Conservation (phyloP, 352 stramenopile species). For the Pythium utonaiense region DNA sequence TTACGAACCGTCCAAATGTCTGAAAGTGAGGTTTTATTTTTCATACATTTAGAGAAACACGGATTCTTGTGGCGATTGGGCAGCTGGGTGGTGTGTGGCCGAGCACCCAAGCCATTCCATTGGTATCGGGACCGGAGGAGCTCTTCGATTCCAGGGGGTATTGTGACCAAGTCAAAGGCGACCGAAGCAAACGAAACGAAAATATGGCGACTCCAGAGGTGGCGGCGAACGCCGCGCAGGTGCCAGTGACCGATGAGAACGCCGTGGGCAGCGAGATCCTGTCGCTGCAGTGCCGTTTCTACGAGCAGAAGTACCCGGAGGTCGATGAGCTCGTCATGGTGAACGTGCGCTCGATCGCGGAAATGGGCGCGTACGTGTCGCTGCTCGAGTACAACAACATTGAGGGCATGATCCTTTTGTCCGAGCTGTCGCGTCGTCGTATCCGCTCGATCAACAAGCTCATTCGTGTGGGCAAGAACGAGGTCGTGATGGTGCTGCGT, state of each 20-base stretch:
- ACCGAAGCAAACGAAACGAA: not conserved
- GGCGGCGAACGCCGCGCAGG: constrained; percentile 17
- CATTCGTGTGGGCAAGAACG: constrained; percentile 99
- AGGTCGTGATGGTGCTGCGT: constrained; percentile 99
- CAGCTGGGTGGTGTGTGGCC: constrained; percentile 1
- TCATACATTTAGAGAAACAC: constrained; percentile 11
- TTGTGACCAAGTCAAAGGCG: not conserved
- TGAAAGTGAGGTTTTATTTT: constrained; percentile 1
- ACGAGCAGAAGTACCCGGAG: constrained; percentile 94
- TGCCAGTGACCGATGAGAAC: constrained; percentile 38
- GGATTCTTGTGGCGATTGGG: constrained; percentile 14
- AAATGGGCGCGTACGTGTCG: constrained; percentile 99
- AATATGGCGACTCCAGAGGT: constrained; percentile 19
- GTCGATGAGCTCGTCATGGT: constrained; percentile 98
- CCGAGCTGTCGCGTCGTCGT: constrained; percentile 97
- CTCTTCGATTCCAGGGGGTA: not conserved
- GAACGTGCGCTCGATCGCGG: constrained; percentile 95
- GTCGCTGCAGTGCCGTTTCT: constrained; percentile 87
- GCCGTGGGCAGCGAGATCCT: constrained; percentile 62
- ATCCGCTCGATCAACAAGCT: constrained; percentile 99
- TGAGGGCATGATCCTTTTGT: constrained; percentile 99
- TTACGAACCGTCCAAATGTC: not conserved
- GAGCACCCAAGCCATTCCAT: constrained; percentile 6
- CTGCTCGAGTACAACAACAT: constrained; percentile 99
- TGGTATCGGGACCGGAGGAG: not conserved